Evolutionary conservation across 164 flowering plant genomes (phyloP).

Genomic region (Chimonanthus praecox): DNA sequence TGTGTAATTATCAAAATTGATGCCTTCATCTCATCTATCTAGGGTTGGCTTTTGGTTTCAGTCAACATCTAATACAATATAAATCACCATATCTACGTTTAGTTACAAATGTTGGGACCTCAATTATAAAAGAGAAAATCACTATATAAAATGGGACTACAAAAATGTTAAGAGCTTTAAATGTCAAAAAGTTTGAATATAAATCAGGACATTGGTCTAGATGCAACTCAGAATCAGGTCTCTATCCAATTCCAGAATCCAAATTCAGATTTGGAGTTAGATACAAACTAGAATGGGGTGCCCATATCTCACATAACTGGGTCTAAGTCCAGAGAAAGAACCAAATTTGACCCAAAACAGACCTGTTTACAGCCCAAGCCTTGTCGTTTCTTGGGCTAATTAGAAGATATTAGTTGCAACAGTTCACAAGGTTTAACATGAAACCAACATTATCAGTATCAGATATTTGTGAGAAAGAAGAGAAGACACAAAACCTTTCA

Average conservation of each 20-base stretch:
- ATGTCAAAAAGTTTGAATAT: neutral
- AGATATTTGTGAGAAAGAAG: neutral
- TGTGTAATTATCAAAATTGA: too few relatives aligned
- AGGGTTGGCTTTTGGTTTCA: too few relatives aligned
- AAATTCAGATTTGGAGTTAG: neutral
- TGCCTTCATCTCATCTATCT: too few relatives aligned
- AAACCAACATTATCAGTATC: too few relatives aligned
- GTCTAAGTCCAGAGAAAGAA: neutral
- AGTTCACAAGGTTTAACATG: neutral
- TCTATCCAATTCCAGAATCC: neutral
- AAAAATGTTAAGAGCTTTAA: neutral
- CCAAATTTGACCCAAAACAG: neutral
- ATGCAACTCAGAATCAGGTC: too few relatives aligned
- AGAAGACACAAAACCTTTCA: neutral
- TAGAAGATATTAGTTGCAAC: neutral
- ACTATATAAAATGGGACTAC: neutral
- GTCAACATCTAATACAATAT: too few relatives aligned
- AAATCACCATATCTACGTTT: too few relatives aligned
- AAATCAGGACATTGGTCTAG: neutral
- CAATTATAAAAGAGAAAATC: too few relatives aligned
- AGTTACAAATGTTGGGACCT: neutral
- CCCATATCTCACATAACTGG: neutral
- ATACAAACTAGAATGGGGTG: neutral
- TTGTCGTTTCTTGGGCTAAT: neutral
- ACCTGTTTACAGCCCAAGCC: neutral